Evolutionary conservation across 257 asterid genomes (phyloP).

Genomic region (Capsicum chinense): DNA sequence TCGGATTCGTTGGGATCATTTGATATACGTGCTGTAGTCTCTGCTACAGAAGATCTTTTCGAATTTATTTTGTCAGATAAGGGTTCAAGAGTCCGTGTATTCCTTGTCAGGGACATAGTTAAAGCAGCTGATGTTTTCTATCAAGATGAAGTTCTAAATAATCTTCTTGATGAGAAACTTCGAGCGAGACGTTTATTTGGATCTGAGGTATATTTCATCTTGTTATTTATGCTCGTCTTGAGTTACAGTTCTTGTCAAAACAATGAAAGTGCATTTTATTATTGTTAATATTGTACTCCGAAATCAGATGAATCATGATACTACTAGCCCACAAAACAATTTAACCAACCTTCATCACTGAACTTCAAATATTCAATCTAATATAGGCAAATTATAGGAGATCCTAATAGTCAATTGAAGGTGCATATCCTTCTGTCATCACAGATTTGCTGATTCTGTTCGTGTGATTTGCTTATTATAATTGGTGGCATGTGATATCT

Average conservation of each 20-base stretch:
- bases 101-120: slow-evolving; percentile 76
- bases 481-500: slow-evolving; percentile 10
- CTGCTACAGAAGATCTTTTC: slow-evolving; percentile 93
- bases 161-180: slow-evolving; percentile 43
- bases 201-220: slow-evolving; percentile 58
- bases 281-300: background rate
- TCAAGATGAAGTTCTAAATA: slow-evolving; percentile 56
- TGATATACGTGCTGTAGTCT: slow-evolving; percentile 77
- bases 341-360: slow-evolving; percentile 10
- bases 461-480: background rate
- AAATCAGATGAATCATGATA: background rate
- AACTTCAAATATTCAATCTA: background rate
- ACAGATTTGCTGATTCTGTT: background rate
- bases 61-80: slow-evolving; percentile 77
- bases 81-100: slow-evolving; percentile 83
- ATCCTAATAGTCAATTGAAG: background rate
- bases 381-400: background rate
- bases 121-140: slow-evolving; percentile 71
- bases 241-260: background rate
- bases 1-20: slow-evolving; percentile 63
- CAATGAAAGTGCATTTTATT: background rate
- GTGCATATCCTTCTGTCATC: background rate
- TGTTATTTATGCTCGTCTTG: slow-evolving; percentile 3
- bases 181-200: slow-evolving; percentile 35
- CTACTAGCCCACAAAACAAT: background rate